Base-by-base conservation (phyloP, 192 early-diverging fungal species). In the Dispira simplex region DNA sequence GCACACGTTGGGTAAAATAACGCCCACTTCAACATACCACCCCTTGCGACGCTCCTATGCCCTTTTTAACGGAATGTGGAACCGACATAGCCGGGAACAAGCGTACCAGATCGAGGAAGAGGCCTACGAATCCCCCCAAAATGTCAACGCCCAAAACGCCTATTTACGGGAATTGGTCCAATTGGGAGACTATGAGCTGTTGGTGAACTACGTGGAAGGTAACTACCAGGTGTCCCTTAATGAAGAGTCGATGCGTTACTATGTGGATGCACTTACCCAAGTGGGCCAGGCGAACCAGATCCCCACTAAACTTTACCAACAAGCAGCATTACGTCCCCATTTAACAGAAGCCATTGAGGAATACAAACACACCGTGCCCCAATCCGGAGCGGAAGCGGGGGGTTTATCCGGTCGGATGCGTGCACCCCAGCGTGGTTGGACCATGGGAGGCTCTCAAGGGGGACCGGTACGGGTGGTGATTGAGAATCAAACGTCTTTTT, bases 261-360 rank as follows among this genome's bases (percentile, higher is more conserved):
- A 62, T 25, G 20, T 25, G 12, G 59, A 62, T 39, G 59, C 59
- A n/a, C 59, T 62, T n/a, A 20, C 46, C 59, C 44, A 44, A 10
- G 12, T 45, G 59, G 28, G 43, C 43, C 44, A 62, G 44, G n/a
- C 12, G 20, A 14, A 45, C 9, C 5, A 62, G 44, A 32, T 46
- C 16, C 26, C 44, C 44, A 12, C 43, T 13, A 25, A 39, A 39
- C 59, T 62, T 20, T 62, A 45, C 28, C 12, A 14, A 44, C 59
- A 62, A 8, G 43, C 28, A 20, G 39, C 28, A 4, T 5, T 20
- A 21, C 59, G 59, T 5, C 59, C 59, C 44, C 43, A 44, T n/a
- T 26, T 56, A 28, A 28, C 54, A 3, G 49, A 18, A 23, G 49
- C 49, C n/a, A 18, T 23, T 51, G 16, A 18, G 49, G 49, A 23